Percentiles rank a stretch among this genome's conserved stretches.
Conservation (phyloP, 2,329 filamentous ascomycete species). For the Colletotrichum scovillei region DNA sequence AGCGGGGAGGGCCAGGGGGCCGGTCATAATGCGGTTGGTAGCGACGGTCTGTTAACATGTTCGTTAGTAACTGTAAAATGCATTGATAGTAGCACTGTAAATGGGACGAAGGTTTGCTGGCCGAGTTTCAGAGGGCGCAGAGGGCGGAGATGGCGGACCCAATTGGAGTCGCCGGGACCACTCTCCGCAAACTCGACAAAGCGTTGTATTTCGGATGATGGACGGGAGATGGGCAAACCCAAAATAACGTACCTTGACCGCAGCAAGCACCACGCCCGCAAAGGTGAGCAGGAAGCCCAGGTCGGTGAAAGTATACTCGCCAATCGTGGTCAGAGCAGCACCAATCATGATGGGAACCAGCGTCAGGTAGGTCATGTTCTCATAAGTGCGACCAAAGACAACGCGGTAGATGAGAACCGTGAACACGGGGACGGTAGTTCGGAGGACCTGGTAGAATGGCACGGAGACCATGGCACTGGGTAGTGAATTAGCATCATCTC, state of each 20-base stretch:
- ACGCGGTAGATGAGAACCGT: slow-evolving; percentile 71
- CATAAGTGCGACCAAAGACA: slow-evolving; percentile 66
- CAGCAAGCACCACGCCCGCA: slow-evolving; percentile 64
- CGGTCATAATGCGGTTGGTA: slow-evolving; percentile 74
- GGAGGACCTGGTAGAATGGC: slow-evolving; percentile 74
- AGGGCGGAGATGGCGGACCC: slow-evolving; percentile 15
- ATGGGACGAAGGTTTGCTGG: slow-evolving; percentile 16
- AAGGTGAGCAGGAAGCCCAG: slow-evolving; percentile 67
- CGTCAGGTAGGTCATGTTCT: slow-evolving; percentile 67
- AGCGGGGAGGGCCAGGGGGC: slow-evolving; percentile 65
- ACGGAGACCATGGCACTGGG: slow-evolving; percentile 66
- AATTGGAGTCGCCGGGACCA: slow-evolving; percentile 16
- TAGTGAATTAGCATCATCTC: slow-evolving; percentile 15
- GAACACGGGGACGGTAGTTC: slow-evolving; percentile 71
- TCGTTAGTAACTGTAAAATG: slow-evolving; percentile 16
- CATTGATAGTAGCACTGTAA: neutral
- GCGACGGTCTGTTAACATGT: slow-evolving; percentile 60
- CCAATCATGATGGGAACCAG: slow-evolving; percentile 71
- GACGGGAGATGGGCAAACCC: neutral
- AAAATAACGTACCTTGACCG: slow-evolving; percentile 58
- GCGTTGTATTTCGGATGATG: slow-evolving; percentile 17
- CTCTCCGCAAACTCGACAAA: slow-evolving; percentile 14
- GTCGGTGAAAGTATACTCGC: slow-evolving; percentile 72
- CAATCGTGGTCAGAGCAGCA: slow-evolving; percentile 68
- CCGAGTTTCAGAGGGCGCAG: slow-evolving; percentile 20